Base-by-base conservation (phyloP, 352 stramenopile species). In the Pythium diclinum region DNA sequence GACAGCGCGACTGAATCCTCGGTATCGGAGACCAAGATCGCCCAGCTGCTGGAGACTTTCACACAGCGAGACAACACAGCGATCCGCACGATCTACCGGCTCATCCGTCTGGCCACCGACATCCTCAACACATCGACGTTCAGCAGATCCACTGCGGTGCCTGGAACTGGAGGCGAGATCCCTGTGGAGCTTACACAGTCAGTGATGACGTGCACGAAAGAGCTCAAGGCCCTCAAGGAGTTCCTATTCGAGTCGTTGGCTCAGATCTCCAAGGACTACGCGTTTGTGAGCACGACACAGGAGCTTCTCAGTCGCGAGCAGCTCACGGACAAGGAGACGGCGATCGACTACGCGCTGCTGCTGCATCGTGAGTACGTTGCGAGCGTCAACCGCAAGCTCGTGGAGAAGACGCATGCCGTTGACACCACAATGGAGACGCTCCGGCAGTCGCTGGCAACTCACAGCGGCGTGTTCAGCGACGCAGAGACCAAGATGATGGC, bases 201-300 rank as follows among this genome's bases (percentile, higher is more conserved):
- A 0, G 83, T 91, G 6, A 61, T 89, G 19, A 68, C 68, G 40
- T 88, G 79, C 36, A 81, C 89, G 13, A 87, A 88, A 58, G 83
- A 91, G 54, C 79, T 91, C 56, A 89, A 89, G 59, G 67, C 67
- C 19, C 66, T 91, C 42, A 89, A 89, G 59, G 83, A 91, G 36
- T 89, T 73, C 59, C 60, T 91, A 52, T 70, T 85, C 19, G 64
- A 82, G 44, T 87, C 82, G 34, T 69, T 91, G 3, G 78, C 89
- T 30, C 65, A 85, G 58, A 64, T 81, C 40, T 68, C 69, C 23
- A 68, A 75, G 42, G 65, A 55, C 34, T 17, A 76, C 6, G 67
- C 54, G 21, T 73, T 75, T 21, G 38, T 36, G 0, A 46, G 56
- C 6, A 56, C 66, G 6, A 25, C 49, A 10, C 69, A 68, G 0